Percentiles rank a stretch among this genome's conserved stretches.
These are phyloP conservation scores for Thamnidium elegans DNA, from an alignment of 192 early-diverging fungal species.

Conservation along the genomic window DNA sequence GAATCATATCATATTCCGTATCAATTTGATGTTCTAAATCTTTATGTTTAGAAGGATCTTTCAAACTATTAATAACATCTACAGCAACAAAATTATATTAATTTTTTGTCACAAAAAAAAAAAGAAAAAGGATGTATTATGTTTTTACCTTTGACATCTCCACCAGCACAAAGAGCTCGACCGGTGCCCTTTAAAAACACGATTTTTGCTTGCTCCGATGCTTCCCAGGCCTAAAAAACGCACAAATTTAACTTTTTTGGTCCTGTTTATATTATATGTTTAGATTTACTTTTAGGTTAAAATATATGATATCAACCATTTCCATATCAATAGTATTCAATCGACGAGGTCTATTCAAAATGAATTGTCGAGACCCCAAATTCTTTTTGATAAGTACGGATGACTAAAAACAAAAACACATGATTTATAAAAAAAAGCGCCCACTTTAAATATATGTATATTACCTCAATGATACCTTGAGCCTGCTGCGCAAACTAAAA, in stretches of 20 bases:
- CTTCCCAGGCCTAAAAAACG: not conserved
- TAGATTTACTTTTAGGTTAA: not conserved
- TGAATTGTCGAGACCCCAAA: not conserved
- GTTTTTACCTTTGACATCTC: conserved; percentile 72
- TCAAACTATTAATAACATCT: conserved; percentile 31
- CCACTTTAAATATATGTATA: too few species aligned
- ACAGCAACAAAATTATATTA: conserved; percentile 38
- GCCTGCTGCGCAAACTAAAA: too few species aligned
- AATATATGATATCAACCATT: not conserved
- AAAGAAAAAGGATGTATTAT: too few species aligned
- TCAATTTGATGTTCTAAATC: not conserved
- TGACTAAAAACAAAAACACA: not conserved
- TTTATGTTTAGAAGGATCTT: conserved; percentile 39
- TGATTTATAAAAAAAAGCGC: not conserved
- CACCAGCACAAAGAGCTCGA: conserved; percentile 87
- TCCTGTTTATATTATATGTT: not conserved
- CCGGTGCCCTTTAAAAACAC: conserved; percentile 79
- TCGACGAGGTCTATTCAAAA: not conserved
- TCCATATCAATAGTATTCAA: not conserved
- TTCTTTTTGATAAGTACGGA: not conserved
- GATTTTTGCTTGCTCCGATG: conserved; percentile 62
- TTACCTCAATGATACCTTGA: too few species aligned
- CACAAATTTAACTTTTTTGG: too few species aligned
- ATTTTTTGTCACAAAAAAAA: not conserved
- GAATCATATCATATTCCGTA: conserved; percentile 87